Conservation (phyloP, 371 early-diverging fungal species). For the Homolaphlyctis polyrhiza region DNA sequence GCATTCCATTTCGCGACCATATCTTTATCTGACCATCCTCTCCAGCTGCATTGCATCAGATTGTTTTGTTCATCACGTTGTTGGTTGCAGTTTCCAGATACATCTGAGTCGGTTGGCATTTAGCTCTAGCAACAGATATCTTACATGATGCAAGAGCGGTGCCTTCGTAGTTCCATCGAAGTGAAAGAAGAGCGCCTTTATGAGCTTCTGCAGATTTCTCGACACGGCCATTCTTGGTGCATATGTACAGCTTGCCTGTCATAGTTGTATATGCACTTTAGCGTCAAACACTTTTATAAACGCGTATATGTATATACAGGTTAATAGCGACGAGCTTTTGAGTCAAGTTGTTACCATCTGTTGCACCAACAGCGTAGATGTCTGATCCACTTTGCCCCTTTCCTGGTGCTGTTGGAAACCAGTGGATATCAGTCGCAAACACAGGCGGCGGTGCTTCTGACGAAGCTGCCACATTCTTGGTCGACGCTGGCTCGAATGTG, state of each 20-base stretch:
- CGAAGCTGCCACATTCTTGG: neutral
- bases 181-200: conserved; percentile 40
- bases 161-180: conserved; percentile 50
- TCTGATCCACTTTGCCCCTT: conserved; percentile 29
- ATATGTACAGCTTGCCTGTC: conserved; percentile 43
- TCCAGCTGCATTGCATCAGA: conserved; percentile 27
- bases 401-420: conserved; percentile 40
- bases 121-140: neutral
- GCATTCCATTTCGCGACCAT: conserved; percentile 53
- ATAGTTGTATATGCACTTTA: conserved; percentile 1
- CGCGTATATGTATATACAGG: neutral
- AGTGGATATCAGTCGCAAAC: conserved; percentile 35
- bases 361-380: conserved; percentile 35
- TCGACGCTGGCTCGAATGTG: conserved; percentile 24
- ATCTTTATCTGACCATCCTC: conserved; percentile 52
- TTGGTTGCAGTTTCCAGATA: neutral
- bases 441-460: conserved; percentile 7
- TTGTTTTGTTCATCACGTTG: neutral
- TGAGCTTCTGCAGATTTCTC: conserved; percentile 53
- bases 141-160: conserved; percentile 41
- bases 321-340: neutral
- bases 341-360: conserved; percentile 29
- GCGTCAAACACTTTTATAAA: neutral
- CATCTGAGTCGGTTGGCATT: neutral
- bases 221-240: conserved; percentile 37